Evolutionary conservation across 2,329 filamentous ascomycete species (phyloP).

Genomic region (Alternaria atra): DNA sequence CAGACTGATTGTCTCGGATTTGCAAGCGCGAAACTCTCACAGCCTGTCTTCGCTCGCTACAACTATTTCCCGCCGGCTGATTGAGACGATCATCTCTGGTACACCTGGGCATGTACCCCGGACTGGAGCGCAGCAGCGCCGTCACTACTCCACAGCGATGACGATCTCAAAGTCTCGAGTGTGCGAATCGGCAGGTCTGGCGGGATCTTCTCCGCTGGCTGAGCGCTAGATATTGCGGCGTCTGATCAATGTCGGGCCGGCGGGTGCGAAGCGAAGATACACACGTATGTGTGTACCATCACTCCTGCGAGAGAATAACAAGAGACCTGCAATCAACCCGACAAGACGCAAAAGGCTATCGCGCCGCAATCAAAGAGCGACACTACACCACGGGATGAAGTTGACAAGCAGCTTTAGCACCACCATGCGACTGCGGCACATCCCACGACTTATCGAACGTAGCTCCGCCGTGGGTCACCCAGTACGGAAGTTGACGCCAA

Average conservation of each 20-base stretch:
- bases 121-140: constrained; percentile 30
- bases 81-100: constrained; percentile 12
- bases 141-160: constrained; percentile 30
- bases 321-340: not conserved
- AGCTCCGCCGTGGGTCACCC: constrained; percentile 17
- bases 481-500: constrained; percentile 20
- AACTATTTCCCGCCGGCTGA: constrained; percentile 10
- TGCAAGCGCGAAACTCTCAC: constrained; percentile 8
- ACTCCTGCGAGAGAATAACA: not conserved
- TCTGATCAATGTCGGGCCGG: constrained; percentile 18
- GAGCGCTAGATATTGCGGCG: constrained; percentile 11
- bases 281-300: constrained; percentile 2
- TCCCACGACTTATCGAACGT: constrained; percentile 16
- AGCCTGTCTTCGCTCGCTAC: constrained; percentile 7
- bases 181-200: constrained; percentile 30
- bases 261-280: constrained; percentile 7
- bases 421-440: constrained; percentile 12
- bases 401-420: constrained; percentile 2
- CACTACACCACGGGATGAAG: not conserved
- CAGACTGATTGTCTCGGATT: constrained; percentile 5
- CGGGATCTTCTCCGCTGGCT: constrained; percentile 13
- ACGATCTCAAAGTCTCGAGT: constrained; percentile 19
- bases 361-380: not conserved
- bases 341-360: not conserved
- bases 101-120: constrained; percentile 34